A percentile compares a stretch with the other conserved stretches of the same genome.
Conservation (phyloP, 1,139 yeast species). For the Geotrichum aggregatum region DNA sequence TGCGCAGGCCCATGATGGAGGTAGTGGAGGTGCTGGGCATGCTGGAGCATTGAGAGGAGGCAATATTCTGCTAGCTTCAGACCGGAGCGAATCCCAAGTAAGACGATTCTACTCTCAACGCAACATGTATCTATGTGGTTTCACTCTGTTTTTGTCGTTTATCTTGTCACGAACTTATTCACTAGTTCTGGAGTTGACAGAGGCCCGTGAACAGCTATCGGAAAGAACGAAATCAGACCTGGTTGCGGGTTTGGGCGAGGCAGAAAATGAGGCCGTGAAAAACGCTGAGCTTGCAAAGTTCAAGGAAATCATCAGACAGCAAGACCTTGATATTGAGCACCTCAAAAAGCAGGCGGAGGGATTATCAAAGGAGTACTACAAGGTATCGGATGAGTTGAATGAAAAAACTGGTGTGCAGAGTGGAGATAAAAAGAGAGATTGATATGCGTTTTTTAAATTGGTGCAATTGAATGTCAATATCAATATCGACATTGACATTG, state of each 20-base stretch:
- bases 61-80: slow-evolving; percentile 35
- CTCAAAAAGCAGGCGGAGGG: slow-evolving; percentile 70
- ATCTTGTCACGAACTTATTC: slow-evolving; percentile 83
- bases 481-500: no score
- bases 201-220: slow-evolving; percentile 48
- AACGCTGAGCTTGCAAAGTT: slow-evolving; percentile 45
- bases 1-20: slow-evolving; percentile 24
- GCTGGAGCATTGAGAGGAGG: no score
- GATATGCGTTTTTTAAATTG: slow-evolving; percentile 4
- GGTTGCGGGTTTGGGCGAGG: slow-evolving; percentile 8
- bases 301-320: slow-evolving; percentile 53
- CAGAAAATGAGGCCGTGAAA: slow-evolving; percentile 26
- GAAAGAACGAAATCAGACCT: no score
- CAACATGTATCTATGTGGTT: slow-evolving; percentile 94
- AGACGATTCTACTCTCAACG: slow-evolving; percentile 94
- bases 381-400: slow-evolving; percentile 43
- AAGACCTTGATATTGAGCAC: slow-evolving; percentile 58
- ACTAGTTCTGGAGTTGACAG: slow-evolving; percentile 71
- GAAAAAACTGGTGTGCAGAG: slow-evolving; percentile 27
- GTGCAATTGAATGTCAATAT: no score
- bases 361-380: slow-evolving; percentile 61
- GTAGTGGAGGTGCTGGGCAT: slow-evolving; percentile 15
- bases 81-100: slow-evolving; percentile 77
- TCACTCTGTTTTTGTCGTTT: slow-evolving; percentile 83
- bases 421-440: slow-evolving; percentile 35